Evolutionary conservation across 768 basidiomycete genomes (phyloP), one percentile per base, ranked within the genome.

Genomic region (Dentipellis fragilis): DNA sequence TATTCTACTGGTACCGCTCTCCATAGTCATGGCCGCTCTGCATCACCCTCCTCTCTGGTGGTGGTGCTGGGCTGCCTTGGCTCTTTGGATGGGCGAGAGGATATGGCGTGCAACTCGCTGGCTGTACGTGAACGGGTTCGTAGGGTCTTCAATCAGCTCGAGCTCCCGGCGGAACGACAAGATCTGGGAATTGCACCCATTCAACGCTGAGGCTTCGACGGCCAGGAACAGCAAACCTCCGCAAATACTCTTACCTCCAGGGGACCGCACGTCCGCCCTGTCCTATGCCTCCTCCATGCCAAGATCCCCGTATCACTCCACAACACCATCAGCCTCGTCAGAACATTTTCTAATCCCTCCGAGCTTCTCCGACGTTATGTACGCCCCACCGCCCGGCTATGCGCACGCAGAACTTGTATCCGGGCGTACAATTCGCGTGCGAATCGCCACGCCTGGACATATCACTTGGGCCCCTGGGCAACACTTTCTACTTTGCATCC

Each of bases 391-490:
- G 0, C 71, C 75, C 10, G 88, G 88, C 2, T 87, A 79, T 68
- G 85, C 79, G 1, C 78, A 84, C 48, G 82, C 79, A 1, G 82
- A 86, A 59, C 70, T 89, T 8, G 71, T 90, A 16, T 80, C 88
- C 0, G 89, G 88, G 9, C 73, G 77, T 3, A 87, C 84, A 4
- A 68, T 90, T 16, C 82, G 88, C 45, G 66, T 90, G n/a, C 80
- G 83, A 0, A 69, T 89, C 40, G 70, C 80, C 54, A 73, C 84
- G 0, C 75, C 82, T 0, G 75, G 77, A 1, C 76, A 74, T 51
- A 65, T 85, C 50, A 66, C 73, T 0, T 90, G 88, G 88, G 76
- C 80, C 1, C 81, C 88, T 2, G 89, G 88, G n/a, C 89, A 90
- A 66, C 84, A 87, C 66, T 81, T 89, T 62, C 73, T 85, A 21